Evolutionary conservation across 2,329 filamentous ascomycete species (phyloP).

Genomic region (Pseudopithomyces chartarum): DNA sequence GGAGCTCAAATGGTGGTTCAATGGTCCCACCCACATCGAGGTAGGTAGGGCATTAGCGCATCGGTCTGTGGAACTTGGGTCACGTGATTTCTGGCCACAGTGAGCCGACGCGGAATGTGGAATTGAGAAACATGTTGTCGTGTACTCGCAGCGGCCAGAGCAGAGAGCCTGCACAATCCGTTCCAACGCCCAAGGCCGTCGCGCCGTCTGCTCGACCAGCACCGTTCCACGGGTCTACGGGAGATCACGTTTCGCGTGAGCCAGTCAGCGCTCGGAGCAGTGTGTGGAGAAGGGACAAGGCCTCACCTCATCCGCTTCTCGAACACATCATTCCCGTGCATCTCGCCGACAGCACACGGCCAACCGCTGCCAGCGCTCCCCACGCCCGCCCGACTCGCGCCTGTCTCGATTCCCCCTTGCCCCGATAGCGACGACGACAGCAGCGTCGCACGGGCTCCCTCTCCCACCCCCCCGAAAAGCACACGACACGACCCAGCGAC

Average conservation of each 20-base stretch:
- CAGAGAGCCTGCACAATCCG: neutral
- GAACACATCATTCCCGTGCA: slow-evolving; percentile 26
- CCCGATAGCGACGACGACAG: slow-evolving; percentile 11
- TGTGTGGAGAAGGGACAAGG: slow-evolving; percentile 29
- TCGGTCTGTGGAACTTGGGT: neutral
- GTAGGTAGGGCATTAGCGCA: neutral
- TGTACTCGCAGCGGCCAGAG: too few species aligned
- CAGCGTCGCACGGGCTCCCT: slow-evolving; percentile 34
- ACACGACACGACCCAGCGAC: slow-evolving; percentile 39
- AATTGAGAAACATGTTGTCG: neutral
- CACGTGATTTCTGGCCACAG: slow-evolving; percentile 1
- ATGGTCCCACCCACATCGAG: slow-evolving; percentile 2
- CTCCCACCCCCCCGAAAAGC: slow-evolving; percentile 36
- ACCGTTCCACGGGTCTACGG: neutral
- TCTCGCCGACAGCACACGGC: slow-evolving; percentile 18
- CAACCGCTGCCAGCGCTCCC: slow-evolving; percentile 18
- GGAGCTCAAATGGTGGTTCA: slow-evolving; percentile 14
- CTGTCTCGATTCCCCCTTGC: slow-evolving; percentile 1
- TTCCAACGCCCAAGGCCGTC: neutral
- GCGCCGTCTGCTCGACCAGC: neutral
- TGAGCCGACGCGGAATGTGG: slow-evolving; percentile 1
- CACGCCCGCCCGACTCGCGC: slow-evolving; percentile 15
- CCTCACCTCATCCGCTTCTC: slow-evolving; percentile 32
- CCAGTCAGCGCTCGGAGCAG: slow-evolving; percentile 29
- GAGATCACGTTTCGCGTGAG: slow-evolving; percentile 31